These are phyloP conservation scores for Recurvomyces mirabilis DNA, from an alignment of 495 filamentous ascomycete genomes.

Conservation along the genomic window DNA sequence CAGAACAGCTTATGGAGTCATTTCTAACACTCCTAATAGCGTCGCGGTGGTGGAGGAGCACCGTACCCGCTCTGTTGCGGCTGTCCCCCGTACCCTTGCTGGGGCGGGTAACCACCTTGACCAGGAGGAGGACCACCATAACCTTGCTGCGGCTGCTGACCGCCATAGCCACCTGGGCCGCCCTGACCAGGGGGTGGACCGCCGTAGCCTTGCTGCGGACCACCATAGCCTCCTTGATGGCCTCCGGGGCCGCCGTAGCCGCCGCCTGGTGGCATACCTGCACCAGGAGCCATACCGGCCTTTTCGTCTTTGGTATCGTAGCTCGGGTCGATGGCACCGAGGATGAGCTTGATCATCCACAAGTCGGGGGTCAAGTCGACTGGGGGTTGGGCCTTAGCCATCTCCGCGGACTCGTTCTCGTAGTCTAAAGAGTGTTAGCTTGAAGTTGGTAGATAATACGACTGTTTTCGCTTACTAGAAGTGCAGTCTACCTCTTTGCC, in stretches of 20 bases:
- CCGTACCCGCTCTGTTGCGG: not conserved
- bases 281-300: slow-evolving; percentile 20
- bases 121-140: slow-evolving; percentile 17
- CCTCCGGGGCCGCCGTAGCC: slow-evolving; percentile 15
- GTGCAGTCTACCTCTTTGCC: slow-evolving; percentile 59
- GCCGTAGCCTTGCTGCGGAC: slow-evolving; percentile 4
- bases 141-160: slow-evolving; percentile 11
- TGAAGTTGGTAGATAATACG: not conserved
- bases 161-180: slow-evolving; percentile 12
- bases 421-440: slow-evolving; percentile 38
- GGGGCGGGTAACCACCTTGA: slow-evolving; percentile 6
- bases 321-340: slow-evolving; percentile 55
- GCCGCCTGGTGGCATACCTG: slow-evolving; percentile 11
- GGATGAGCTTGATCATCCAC: slow-evolving; percentile 61
- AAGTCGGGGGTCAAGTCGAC: slow-evolving; percentile 53
- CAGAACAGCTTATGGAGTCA: too few relatives aligned
- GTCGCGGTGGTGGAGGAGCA: not conserved
- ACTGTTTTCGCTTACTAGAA: slow-evolving; percentile 45
- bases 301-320: slow-evolving; percentile 59
- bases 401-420: slow-evolving; percentile 55
- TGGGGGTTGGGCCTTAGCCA: slow-evolving; percentile 43
- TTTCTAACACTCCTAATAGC: not conserved
- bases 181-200: not conserved
- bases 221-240: slow-evolving; percentile 15
- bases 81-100: not conserved